Evolutionary conservation across 1,139 yeast genomes (phyloP).

Genomic region (Scheffersomyces quercinus): DNA sequence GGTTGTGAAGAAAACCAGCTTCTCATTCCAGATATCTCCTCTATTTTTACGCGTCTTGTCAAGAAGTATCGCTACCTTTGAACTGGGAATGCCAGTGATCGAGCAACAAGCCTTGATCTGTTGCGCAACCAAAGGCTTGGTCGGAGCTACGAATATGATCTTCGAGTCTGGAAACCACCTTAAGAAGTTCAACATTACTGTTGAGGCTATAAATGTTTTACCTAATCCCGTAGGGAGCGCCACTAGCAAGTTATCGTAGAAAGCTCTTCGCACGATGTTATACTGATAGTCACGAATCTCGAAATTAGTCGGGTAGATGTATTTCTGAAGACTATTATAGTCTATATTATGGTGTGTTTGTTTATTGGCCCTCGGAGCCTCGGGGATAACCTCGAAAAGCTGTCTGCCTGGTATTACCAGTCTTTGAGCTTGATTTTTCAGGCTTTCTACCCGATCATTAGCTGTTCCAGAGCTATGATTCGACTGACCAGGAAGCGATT

Average conservation of each 20-base stretch:
- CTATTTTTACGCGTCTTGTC: slow-evolving; percentile 70
- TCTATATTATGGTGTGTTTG: slow-evolving; percentile 57
- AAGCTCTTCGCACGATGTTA: slow-evolving; percentile 71
- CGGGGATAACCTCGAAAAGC: slow-evolving; percentile 2
- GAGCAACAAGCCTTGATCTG: slow-evolving; percentile 93
- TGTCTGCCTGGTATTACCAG: background rate
- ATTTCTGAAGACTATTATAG: slow-evolving; percentile 43
- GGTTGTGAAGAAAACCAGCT: slow-evolving; percentile 86
- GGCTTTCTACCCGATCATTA: too few relatives aligned
- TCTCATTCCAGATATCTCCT: slow-evolving; percentile 70
- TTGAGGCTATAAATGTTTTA: slow-evolving; percentile 92
- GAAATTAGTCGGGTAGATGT: slow-evolving; percentile 82
- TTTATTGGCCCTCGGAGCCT: background rate
- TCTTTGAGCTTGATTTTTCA: too few relatives aligned
- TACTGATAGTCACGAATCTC: slow-evolving; percentile 87
- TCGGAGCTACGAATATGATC: slow-evolving; percentile 94
- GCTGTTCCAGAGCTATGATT: too few relatives aligned
- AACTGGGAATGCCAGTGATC: slow-evolving; percentile 77
- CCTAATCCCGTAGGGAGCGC: slow-evolving; percentile 98
- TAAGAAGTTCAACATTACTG: slow-evolving; percentile 86
- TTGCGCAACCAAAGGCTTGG: slow-evolving; percentile 95
- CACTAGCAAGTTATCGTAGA: slow-evolving; percentile 74
- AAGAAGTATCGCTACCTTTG: slow-evolving; percentile 76
- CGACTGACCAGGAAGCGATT: too few relatives aligned
- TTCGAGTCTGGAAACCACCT: slow-evolving; percentile 82